Conservation (phyloP, 108 stramenopile species). For the Skeletonema potamos region DNA sequence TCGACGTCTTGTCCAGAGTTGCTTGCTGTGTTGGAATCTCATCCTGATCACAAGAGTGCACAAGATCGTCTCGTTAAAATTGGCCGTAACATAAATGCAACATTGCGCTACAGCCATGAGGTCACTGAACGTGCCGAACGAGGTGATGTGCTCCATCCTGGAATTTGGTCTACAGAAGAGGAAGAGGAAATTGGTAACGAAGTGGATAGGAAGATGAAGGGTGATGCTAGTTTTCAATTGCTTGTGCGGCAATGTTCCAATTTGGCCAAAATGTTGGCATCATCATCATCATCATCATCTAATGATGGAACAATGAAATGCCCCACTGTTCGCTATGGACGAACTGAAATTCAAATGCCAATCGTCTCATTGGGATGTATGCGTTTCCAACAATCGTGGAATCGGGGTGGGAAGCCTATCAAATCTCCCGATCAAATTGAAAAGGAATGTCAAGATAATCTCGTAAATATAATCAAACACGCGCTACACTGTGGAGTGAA, state of each 20-base stretch:
- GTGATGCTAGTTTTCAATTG: slow-evolving; percentile 39
- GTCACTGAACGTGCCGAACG: slow-evolving; percentile 6
- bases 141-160: neutral
- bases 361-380: slow-evolving; percentile 89
- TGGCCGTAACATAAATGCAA: slow-evolving; percentile 56
- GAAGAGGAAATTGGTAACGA: slow-evolving; percentile 8
- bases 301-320: slow-evolving; percentile 22
- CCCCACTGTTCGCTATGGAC: slow-evolving; percentile 83
- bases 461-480: slow-evolving; percentile 60
- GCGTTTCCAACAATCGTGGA: slow-evolving; percentile 91
- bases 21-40: slow-evolving; percentile 15
- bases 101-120: slow-evolving; percentile 33
- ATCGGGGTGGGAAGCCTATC: slow-evolving; percentile 29
- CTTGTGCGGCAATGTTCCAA: slow-evolving; percentile 52
- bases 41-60: slow-evolving; percentile 29
- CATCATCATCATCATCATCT: neutral
- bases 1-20: slow-evolving; percentile 40
- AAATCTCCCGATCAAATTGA: slow-evolving; percentile 48
- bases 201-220: neutral
- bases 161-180: slow-evolving; percentile 13
- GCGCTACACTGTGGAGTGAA: slow-evolving; percentile 81
- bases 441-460: slow-evolving; percentile 74
- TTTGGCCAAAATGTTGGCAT: slow-evolving; percentile 18
- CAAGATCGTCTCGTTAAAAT: slow-evolving; percentile 71
- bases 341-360: slow-evolving; percentile 84